Conservation (phyloP, 306 rosid genomes). For the Quercus rubra region DNA sequence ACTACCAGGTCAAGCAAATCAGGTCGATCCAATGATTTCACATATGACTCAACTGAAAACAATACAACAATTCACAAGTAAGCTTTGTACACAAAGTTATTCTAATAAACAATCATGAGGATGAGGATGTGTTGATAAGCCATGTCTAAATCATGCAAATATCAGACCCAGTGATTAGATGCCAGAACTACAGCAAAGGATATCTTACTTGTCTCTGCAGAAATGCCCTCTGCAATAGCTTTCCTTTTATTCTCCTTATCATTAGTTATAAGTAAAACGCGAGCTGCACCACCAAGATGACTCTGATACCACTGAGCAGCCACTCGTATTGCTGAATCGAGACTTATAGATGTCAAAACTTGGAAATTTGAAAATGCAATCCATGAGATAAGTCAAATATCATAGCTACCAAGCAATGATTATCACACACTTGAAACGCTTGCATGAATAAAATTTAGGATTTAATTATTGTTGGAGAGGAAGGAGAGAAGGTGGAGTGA, state of each 20-base stretch:
- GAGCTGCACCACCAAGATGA: constrained; percentile 72
- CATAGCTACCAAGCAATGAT: neutral
- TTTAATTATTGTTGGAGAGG: neutral
- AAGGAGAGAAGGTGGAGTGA: neutral
- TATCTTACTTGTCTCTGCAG: constrained; percentile 83
- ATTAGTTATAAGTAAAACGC: constrained; percentile 82
- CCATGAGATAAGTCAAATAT: neutral
- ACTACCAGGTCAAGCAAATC: constrained; percentile 92
- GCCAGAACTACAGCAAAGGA: constrained; percentile 12
- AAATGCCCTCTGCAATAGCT: constrained; percentile 87
- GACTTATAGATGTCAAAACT: constrained; percentile 29
- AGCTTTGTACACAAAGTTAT: constrained; percentile 7
- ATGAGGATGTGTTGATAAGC: constrained; percentile 10
- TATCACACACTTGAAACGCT: neutral
- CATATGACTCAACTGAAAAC: constrained; percentile 85
- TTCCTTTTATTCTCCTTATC: constrained; percentile 87
- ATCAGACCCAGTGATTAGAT: constrained; percentile 6
- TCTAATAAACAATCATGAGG: neutral
- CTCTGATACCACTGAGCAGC: constrained; percentile 96
- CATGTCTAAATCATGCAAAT: neutral
- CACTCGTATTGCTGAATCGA: constrained; percentile 80
- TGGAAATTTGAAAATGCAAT: neutral
- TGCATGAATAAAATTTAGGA: neutral
- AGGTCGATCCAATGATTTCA: constrained; percentile 70
- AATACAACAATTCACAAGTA: constrained; percentile 17